These are phyloP conservation scores for Monosporascus sp. DNA, from an alignment of 2,329 filamentous ascomycete genomes.

Conservation along the genomic window DNA sequence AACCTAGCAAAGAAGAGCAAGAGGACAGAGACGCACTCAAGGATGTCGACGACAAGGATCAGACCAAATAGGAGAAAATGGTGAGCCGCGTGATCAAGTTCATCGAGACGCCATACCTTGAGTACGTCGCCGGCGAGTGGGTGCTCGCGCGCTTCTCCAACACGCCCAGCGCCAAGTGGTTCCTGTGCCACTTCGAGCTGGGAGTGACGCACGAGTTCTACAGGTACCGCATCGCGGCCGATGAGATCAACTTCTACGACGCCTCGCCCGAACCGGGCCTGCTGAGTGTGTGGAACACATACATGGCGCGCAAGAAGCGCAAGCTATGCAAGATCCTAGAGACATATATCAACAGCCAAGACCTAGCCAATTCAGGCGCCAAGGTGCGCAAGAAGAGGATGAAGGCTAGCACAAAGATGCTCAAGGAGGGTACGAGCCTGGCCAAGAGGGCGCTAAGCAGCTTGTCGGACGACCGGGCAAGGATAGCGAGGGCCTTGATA, in stretches of 20 bases:
- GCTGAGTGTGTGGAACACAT: slow-evolving; percentile 20
- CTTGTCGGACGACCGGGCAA: too few species aligned
- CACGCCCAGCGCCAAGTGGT: slow-evolving; percentile 24
- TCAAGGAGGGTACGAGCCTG: too few species aligned
- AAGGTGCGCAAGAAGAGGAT: slow-evolving; percentile 4
- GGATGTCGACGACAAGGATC: slow-evolving; percentile 2
- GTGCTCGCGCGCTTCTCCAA: slow-evolving; percentile 27
- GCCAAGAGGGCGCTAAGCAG: too few species aligned
- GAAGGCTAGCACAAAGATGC: background rate
- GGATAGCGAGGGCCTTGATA: slow-evolving; percentile 1
- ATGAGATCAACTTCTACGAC: slow-evolving; percentile 28
- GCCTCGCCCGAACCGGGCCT: slow-evolving; percentile 22
- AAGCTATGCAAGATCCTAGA: slow-evolving; percentile 21
- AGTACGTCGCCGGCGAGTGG: slow-evolving; percentile 26
- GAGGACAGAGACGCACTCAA: slow-evolving; percentile 2
- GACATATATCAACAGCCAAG: slow-evolving; percentile 16
- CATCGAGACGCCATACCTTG: slow-evolving; percentile 21
- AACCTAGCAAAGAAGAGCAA: background rate
- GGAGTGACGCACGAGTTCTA: slow-evolving; percentile 22
- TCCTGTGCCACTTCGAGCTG: slow-evolving; percentile 27
- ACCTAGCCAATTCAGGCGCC: slow-evolving; percentile 8
- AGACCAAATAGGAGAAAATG: slow-evolving; percentile 14
- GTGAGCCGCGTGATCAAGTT: slow-evolving; percentile 24
- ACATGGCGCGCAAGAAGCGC: slow-evolving; percentile 24
- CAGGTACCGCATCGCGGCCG: slow-evolving; percentile 22